Base-by-base conservation (phyloP, 139 green algal genomes). In the Micractinium sp. region DNA sequence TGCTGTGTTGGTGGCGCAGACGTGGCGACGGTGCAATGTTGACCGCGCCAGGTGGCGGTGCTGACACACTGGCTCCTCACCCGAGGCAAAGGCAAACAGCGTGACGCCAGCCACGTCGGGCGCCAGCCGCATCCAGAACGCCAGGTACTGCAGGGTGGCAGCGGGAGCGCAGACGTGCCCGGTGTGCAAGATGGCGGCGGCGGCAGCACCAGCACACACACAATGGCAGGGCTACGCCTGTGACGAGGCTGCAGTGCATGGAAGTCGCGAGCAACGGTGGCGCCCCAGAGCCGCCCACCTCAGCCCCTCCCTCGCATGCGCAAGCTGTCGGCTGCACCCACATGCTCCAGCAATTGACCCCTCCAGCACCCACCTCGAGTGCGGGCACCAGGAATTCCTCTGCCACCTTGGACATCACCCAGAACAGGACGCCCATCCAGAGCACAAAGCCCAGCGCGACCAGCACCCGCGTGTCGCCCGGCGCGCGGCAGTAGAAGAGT, bases 51-150 rank as follows among this genome's bases (percentile, higher is more conserved):
- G 60, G 60, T 66, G 60, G 60, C 60, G 20, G 22, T 71, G 71
- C 31, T 15, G 71, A 7, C 67, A 7, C 27, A 12, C 27, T 75
- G 67, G 67, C 9, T 16, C 67, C 67, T 31, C 47, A 80, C 74
- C 74, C 13, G 83, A 87, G 27, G 91, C 92, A 92, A 94, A 94
- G 47, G 92, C 90, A 69, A 94, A 92, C 9, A 94, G 86, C 9
- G 92, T 94, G 31, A 94, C 91, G 7, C 92, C 92, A 3, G 92
- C 91, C 33, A 94, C 89, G 39, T 92, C 91, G 27, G 92, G 92
- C 14, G 92, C 69, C 76, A 94, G 71, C 39, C 90, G 38, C 88
- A 94, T 71, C 75, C 56, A 71, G 12, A 74, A 27, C 1, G 91
- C 89, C 12, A 94, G 89, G 63, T 67, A 92, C 91, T 93, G 91